Percentiles rank a stretch among this genome's conserved stretches.
Evolutionary conservation across 1,284 basidiomycete species (phyloP).

Genomic region (Ustilago loliicola): DNA sequence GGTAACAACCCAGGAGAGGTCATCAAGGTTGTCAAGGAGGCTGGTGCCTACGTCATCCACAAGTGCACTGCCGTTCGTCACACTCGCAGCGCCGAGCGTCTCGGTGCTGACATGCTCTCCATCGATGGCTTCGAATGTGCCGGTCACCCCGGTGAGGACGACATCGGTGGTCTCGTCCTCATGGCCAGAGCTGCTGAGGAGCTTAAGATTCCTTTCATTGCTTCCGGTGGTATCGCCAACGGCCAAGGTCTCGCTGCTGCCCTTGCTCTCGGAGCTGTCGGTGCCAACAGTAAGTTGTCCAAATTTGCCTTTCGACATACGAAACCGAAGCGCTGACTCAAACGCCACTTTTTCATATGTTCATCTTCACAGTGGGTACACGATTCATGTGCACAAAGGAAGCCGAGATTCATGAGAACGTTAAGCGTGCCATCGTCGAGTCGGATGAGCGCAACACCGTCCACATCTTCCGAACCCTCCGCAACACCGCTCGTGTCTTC

Average conservation of each 20-base stretch:
- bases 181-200: conserved; percentile 90
- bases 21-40: conserved; percentile 83
- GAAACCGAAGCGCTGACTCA: no score
- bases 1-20: conserved; percentile 87
- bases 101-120: conserved; percentile 83
- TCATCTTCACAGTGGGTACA: conserved; percentile 74
- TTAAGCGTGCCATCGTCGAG: conserved; percentile 89
- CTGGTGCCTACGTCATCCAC: conserved; percentile 83
- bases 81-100: conserved; percentile 78
- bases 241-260: conserved; percentile 83
- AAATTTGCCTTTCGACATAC: no score
- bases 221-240: conserved; percentile 79
- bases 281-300: conserved; percentile 82
- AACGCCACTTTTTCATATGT: neutral
- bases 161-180: conserved; percentile 90
- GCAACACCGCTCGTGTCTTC: conserved; percentile 89
- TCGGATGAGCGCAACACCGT: conserved; percentile 83
- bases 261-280: conserved; percentile 86
- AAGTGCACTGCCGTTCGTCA: conserved; percentile 83
- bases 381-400: conserved; percentile 81
- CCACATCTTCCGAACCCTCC: conserved; percentile 86
- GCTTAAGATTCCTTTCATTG: conserved; percentile 86
- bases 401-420: conserved; percentile 87
- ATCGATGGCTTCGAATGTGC: conserved; percentile 76
- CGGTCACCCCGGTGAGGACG: conserved; percentile 94